Conservation (phyloP, 345 rosid species). For the Raphanus raphanistrum region DNA sequence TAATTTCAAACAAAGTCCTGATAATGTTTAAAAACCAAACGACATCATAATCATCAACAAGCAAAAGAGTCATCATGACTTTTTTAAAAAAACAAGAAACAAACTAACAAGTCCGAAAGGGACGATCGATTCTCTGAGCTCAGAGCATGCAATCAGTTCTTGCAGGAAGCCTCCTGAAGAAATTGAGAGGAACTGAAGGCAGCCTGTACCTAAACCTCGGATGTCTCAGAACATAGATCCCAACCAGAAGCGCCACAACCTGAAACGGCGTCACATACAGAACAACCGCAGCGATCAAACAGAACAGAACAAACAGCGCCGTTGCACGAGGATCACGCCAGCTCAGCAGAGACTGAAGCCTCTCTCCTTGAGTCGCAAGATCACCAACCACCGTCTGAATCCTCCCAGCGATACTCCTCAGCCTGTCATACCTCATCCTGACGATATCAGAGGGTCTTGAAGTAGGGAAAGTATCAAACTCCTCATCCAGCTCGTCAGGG, state of each 20-base stretch:
- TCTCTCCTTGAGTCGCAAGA: slow-evolving; percentile 93
- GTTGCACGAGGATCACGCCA: slow-evolving; percentile 98
- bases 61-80: slow-evolving; percentile 17
- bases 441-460: slow-evolving; percentile 70
- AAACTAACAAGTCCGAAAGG: neutral
- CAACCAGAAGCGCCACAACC: slow-evolving; percentile 68
- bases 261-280: slow-evolving; percentile 89
- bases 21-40: slow-evolving; percentile 6
- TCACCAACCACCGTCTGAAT: slow-evolving; percentile 96
- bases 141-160: slow-evolving; percentile 91
- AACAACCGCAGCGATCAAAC: slow-evolving; percentile 74
- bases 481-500: slow-evolving; percentile 91
- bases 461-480: slow-evolving; percentile 85
- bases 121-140: neutral
- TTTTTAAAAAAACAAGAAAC: neutral
- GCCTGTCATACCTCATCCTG: slow-evolving; percentile 81
- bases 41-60: slow-evolving; percentile 23
- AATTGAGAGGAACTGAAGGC: slow-evolving; percentile 86
- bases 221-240: slow-evolving; percentile 79
- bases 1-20: slow-evolving; percentile 11
- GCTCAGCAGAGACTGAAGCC: slow-evolving; percentile 83
- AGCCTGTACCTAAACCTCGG: slow-evolving; percentile 89
- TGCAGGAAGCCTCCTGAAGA: slow-evolving; percentile 93
- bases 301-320: slow-evolving; percentile 72
- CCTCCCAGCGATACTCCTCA: slow-evolving; percentile 89